Conservation (phyloP, 2,329 filamentous ascomycete genomes). For the Ophiocordyceps camponoti-rufipedis region DNA sequence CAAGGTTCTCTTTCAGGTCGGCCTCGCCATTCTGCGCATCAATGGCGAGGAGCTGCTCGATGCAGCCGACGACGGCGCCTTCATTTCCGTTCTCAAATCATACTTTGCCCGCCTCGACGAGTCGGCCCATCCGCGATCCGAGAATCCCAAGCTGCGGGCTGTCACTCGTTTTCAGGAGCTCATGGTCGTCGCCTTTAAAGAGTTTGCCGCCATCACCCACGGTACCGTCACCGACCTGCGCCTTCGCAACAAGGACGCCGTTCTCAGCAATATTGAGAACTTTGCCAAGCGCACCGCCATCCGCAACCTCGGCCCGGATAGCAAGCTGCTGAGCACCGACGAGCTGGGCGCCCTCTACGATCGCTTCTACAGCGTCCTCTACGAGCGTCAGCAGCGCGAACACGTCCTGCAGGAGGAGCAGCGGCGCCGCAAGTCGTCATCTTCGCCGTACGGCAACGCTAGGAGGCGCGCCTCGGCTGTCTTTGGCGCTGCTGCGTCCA, state of each 20-base stretch:
- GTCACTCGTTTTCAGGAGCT: constrained; percentile 95
- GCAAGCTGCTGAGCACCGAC: constrained; percentile 70
- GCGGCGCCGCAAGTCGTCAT: constrained; percentile 39
- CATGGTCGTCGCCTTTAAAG: constrained; percentile 98
- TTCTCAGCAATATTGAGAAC: constrained; percentile 88
- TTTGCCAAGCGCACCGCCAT: constrained; percentile 96
- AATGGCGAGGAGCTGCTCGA: constrained; percentile 94
- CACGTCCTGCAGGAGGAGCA: constrained; percentile 62
- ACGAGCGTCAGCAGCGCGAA: constrained; percentile 75
- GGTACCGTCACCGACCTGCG: constrained; percentile 78
- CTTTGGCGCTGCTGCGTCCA: neutral
- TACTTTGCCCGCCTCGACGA: constrained; percentile 91
- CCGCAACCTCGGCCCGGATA: constrained; percentile 85
- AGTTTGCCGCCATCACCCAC: constrained; percentile 91
- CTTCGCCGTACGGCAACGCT: constrained; percentile 15
- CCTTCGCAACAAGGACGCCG: constrained; percentile 81
- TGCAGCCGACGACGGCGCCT: constrained; percentile 83
- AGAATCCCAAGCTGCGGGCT: constrained; percentile 83
- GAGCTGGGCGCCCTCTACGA: constrained; percentile 87
- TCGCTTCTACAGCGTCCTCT: constrained; percentile 79
- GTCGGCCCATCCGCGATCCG: constrained; percentile 85
- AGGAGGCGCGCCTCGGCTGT: constrained; percentile 12
- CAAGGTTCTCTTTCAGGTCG: constrained; percentile 93
- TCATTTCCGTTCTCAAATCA: constrained; percentile 87
- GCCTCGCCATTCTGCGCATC: constrained; percentile 87